These are phyloP conservation scores for Xylariaceae sp. DNA, from an alignment of 2,329 filamentous ascomycete species.

Conservation along the genomic window DNA sequence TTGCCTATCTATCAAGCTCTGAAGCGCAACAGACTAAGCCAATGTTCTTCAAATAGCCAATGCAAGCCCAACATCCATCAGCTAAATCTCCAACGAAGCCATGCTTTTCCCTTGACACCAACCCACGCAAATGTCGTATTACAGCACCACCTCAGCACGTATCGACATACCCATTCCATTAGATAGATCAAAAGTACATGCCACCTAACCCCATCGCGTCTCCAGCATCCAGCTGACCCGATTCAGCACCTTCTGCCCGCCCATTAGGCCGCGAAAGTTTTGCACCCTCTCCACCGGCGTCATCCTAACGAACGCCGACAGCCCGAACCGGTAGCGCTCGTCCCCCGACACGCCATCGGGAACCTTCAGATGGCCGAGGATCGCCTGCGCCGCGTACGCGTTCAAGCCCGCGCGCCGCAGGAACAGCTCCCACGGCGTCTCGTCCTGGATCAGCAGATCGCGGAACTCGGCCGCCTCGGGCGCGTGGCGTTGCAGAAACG, in stretches of 20 bases:
- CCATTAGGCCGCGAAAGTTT: constrained; percentile 55
- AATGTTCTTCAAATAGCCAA: neutral
- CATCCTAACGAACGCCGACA: constrained; percentile 63
- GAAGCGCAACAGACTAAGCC: neutral
- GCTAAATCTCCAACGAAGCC: neutral
- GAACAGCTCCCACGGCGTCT: constrained; percentile 70
- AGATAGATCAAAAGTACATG: constrained; percentile 4
- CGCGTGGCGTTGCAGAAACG: constrained; percentile 51
- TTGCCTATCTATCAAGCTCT: neutral
- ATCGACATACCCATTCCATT: constrained; percentile 1
- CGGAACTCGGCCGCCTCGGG: constrained; percentile 29
- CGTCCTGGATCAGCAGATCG: constrained; percentile 51
- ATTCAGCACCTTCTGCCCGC: constrained; percentile 55
- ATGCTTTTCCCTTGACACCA: neutral
- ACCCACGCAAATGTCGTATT: constrained; percentile 2
- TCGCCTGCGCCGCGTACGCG: constrained; percentile 68
- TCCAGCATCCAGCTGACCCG: constrained; percentile 57
- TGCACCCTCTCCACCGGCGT: constrained; percentile 48
- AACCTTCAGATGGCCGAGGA: constrained; percentile 54
- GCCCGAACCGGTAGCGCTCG: constrained; percentile 40
- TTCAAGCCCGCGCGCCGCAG: constrained; percentile 69
- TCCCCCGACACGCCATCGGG: constrained; percentile 27
- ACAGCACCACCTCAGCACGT: constrained; percentile 15
- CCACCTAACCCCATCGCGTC: constrained; percentile 47
- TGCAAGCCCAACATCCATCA: neutral